Percentiles rank a stretch among this genome's conserved stretches.
These are phyloP conservation scores for Cladosporium phlei DNA, from an alignment of 2,329 filamentous ascomycete genomes.

Conservation along the genomic window DNA sequence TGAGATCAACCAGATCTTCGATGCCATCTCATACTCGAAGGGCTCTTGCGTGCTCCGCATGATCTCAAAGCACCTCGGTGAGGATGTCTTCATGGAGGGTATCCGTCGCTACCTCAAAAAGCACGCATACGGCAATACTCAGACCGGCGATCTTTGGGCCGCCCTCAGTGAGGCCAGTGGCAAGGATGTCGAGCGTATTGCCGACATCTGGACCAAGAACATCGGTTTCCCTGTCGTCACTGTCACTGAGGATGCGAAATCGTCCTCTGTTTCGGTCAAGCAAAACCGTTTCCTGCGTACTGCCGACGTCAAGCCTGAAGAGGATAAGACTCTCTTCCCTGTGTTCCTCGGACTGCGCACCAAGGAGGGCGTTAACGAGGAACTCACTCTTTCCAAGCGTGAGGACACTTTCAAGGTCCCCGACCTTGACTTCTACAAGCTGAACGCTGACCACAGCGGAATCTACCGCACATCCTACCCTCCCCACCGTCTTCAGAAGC, in stretches of 20 bases:
- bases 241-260: conserved; percentile 68
- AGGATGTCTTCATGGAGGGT: conserved; percentile 88
- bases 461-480: conserved; percentile 88
- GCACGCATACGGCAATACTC: conserved; percentile 93
- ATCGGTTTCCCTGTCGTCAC: conserved; percentile 88
- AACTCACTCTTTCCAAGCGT: conserved; percentile 65
- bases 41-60: conserved; percentile 93
- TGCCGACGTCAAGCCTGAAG: conserved; percentile 86
- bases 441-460: conserved; percentile 90
- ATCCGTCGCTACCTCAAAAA: conserved; percentile 88
- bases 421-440: conserved; percentile 85
- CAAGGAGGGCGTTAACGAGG: conserved; percentile 75
- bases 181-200: conserved; percentile 83
- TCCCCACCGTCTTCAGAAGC: conserved; percentile 76
- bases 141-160: conserved; percentile 86
- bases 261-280: conserved; percentile 75
- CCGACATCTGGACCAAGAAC: conserved; percentile 96
- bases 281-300: conserved; percentile 94
- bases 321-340: conserved; percentile 82
- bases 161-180: conserved; percentile 83
- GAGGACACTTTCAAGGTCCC: conserved; percentile 74
- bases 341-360: conserved; percentile 83
- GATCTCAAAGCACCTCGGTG: conserved; percentile 92
- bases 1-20: conserved; percentile 97
- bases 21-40: conserved; percentile 96